Conservation (phyloP, 192 early-diverging fungal species). For the Pilobolus umbonatus region DNA sequence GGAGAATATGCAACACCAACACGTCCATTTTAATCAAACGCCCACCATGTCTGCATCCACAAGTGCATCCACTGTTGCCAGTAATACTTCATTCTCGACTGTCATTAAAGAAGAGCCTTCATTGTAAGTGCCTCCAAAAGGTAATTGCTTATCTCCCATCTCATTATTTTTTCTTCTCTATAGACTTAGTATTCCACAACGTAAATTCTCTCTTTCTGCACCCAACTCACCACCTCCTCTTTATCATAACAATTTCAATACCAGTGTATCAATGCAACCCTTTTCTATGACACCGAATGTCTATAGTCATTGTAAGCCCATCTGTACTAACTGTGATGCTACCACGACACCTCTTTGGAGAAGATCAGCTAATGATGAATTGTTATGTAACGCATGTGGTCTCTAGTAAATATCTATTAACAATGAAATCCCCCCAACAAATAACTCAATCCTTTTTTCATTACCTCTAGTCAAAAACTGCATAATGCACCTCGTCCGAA, state of each 20-base stretch:
- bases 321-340: constrained; percentile 68
- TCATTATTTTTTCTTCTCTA: not conserved
- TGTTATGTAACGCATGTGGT: constrained; percentile 96
- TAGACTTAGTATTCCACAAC: not conserved
- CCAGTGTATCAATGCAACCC: too few species aligned
- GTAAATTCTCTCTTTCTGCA: constrained; percentile 7
- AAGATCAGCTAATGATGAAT: constrained; percentile 72
- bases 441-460: not conserved
- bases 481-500: constrained; percentile 81
- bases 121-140: not conserved
- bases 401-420: constrained; percentile 66
- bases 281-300: too few species aligned
- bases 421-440: too few species aligned
- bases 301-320: constrained; percentile 18
- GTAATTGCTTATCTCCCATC: not conserved
- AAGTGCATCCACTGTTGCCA: not conserved
- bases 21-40: not conserved
- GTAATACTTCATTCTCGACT: not conserved
- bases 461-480: constrained; percentile 56
- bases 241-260: too few species aligned
- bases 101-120: not conserved
- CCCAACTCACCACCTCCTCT: constrained; percentile 11
- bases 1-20: not conserved
- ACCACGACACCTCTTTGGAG: constrained; percentile 94
- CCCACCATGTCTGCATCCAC: not conserved